phyloP scores from a whole-genome alignment of 345 rosid genomes.

The Eutrema japonicum region DNA sequence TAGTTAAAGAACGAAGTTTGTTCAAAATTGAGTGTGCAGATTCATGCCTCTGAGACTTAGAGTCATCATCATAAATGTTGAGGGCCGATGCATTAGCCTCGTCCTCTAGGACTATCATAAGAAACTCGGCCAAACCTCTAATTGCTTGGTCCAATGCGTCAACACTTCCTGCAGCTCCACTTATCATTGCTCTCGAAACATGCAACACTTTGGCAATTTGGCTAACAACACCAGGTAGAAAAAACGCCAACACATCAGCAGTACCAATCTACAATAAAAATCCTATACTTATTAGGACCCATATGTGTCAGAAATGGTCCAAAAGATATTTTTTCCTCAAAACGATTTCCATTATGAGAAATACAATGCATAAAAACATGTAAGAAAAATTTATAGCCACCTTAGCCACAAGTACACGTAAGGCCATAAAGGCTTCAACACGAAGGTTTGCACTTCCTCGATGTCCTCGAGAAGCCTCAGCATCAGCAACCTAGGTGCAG shows the following conservation, averaged over 20 bases:
- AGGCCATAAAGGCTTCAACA: conserved; percentile 73
- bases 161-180: conserved; percentile 92
- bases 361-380: neutral
- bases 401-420: conserved; percentile 86
- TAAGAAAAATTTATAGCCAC: conserved; percentile 45
- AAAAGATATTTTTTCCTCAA: neutral
- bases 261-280: conserved; percentile 68
- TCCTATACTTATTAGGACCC: neutral
- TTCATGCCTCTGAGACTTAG: conserved; percentile 44
- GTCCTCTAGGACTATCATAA: conserved; percentile 84
- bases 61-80: conserved; percentile 38
- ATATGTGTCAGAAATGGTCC: conserved; percentile 1
- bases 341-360: neutral
- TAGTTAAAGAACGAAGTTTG: conserved; percentile 67
- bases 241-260: conserved; percentile 91
- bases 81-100: conserved; percentile 59
- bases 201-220: conserved; percentile 81
- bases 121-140: conserved; percentile 87
- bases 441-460: conserved; percentile 82
- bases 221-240: conserved; percentile 93
- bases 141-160: conserved; percentile 84
- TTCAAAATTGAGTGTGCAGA: conserved; percentile 60
- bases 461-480: conserved; percentile 81
- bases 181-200: conserved; percentile 72
- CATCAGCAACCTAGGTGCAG: conserved; percentile 76